Base-by-base conservation (phyloP, 2,329 filamentous ascomycete genomes). In the Clarireedia hainanense region DNA sequence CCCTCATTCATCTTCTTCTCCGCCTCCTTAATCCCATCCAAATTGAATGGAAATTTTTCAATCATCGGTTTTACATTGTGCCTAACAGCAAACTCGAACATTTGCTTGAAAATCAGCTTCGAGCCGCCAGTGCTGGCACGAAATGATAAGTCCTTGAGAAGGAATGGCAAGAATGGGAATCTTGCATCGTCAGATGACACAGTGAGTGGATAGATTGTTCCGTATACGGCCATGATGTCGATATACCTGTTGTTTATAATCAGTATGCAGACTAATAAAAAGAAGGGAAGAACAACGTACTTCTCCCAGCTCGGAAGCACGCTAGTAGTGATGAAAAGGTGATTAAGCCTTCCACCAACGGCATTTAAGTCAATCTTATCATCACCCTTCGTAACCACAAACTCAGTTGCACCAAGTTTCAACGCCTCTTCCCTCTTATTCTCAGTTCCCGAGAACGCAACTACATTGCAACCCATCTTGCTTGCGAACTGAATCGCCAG, bases 401-500 rank as follows among this genome's bases (percentile, higher is more conserved):
- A 75, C 12, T 67, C 64, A 42, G 77, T 77, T 0, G 84, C 84
- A 6, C 84, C 84, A 47, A 87, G 74, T 54, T 77, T 76, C 59
- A 75, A 70, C 14, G 80, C 80, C 61, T 86, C 81, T 0, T 75
- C 74, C 30, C 70, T 74, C 73, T 87, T 87, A 67, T 69, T 63
- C 0, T 74, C 72, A 0, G 75, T 80, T 57, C 83, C 78, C 6
- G 81, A 83, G 60, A 87, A 77, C 9, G 80, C 83, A 14, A 83
- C 80, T 4, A 83, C 76, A 2, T 77, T 76, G 20, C 82, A 83
- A 6, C 83, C 84, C 5, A 91, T 72, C 0, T 86, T 86, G 60
- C 77, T 80, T 0, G 86, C 83, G 68, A 81, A 89, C 57, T 88
- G 75, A 20, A 91, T 70, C 0, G 80, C 87, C 60, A 90, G 79